phyloP scores from a whole-genome alignment of 257 asterid genomes.

The Nicotiana tabacum region DNA sequence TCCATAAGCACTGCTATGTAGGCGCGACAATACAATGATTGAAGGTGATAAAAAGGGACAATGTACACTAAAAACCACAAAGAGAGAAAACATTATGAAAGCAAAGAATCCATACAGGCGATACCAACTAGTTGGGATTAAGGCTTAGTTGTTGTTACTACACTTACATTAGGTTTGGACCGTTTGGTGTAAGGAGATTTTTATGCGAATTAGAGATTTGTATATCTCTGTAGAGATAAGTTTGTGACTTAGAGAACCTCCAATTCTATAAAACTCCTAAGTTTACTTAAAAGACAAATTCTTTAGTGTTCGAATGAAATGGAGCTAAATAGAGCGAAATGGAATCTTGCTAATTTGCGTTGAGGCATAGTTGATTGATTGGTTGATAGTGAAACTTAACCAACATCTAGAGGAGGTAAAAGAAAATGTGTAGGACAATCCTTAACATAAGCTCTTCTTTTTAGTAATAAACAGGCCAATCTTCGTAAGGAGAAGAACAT shows the following conservation, averaged over 20 bases:
- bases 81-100: neutral
- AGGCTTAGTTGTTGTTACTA: neutral
- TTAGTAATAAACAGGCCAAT: neutral
- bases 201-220: neutral
- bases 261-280: neutral
- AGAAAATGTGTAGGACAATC: neutral
- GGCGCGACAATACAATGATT: neutral
- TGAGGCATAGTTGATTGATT: neutral
- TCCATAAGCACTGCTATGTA: neutral
- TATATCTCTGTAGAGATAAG: neutral
- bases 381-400: neutral
- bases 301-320: neutral
- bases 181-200: neutral
- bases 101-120: neutral
- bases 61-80: neutral
- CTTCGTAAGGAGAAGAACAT: neutral
- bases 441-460: neutral
- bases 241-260: neutral
- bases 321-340: neutral
- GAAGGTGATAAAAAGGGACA: neutral
- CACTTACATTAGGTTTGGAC: neutral
- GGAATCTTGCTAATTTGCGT: neutral
- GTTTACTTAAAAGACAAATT: neutral
- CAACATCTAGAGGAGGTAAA: neutral
- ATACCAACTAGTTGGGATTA: neutral